These are phyloP conservation scores for Trichomonascaceae sp. DNA, from an alignment of 1,139 yeast genomes.

Conservation along the genomic window DNA sequence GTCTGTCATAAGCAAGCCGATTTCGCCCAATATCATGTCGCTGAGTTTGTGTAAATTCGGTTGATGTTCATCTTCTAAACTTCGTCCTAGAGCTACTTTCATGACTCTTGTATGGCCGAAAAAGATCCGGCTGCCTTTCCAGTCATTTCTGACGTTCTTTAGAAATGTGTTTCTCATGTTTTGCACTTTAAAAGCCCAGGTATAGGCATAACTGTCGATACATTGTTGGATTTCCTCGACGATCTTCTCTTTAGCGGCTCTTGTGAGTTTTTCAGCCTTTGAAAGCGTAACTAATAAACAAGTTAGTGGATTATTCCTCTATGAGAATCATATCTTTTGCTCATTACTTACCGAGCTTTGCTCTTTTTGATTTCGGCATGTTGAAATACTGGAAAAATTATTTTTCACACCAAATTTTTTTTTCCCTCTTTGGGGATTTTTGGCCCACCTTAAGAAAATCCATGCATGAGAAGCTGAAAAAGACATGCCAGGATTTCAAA, in stretches of 20 bases:
- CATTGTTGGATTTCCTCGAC: slow-evolving; percentile 84
- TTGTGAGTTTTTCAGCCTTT: slow-evolving; percentile 92
- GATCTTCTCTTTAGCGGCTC: slow-evolving; percentile 83
- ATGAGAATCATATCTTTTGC: no score
- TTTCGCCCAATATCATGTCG: slow-evolving; percentile 57
- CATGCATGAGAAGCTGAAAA: neutral
- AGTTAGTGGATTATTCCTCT: no score
- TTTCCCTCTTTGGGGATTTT: neutral
- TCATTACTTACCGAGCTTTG: slow-evolving; percentile 34
- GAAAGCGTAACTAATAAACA: slow-evolving; percentile 65
- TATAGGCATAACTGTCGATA: slow-evolving; percentile 68
- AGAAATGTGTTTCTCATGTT: slow-evolving; percentile 95
- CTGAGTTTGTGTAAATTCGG: slow-evolving; percentile 72
- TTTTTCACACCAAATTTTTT: neutral
- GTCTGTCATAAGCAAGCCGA: slow-evolving; percentile 83
- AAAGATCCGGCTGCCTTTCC: slow-evolving; percentile 83
- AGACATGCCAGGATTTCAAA: neutral
- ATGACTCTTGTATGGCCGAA: slow-evolving; percentile 91
- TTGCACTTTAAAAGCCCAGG: slow-evolving; percentile 80
- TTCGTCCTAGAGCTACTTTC: slow-evolving; percentile 85
- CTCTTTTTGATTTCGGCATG: slow-evolving; percentile 96
- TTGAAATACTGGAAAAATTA: slow-evolving; percentile 17
- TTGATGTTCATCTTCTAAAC: slow-evolving; percentile 82
- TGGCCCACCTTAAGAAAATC: neutral
- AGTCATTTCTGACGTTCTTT: slow-evolving; percentile 85